Evolutionary conservation across 2,329 filamentous ascomycete species (phyloP).

Genomic region (Aspergillus sp.): DNA sequence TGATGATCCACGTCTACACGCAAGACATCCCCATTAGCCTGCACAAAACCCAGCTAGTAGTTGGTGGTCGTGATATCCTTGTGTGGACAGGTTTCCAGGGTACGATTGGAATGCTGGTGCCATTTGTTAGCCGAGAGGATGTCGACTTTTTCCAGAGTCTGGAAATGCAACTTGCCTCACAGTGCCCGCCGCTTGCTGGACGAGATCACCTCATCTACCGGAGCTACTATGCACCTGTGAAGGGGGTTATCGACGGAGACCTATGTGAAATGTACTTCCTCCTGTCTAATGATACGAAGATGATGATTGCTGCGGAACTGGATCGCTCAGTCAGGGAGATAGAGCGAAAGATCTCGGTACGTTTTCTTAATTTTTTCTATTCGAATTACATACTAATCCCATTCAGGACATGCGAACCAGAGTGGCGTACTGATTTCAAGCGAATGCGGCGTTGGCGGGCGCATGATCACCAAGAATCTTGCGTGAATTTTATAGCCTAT

Average conservation of each 20-base stretch:
- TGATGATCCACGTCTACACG: slow-evolving; percentile 85
- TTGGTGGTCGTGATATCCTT: slow-evolving; percentile 86
- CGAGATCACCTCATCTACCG: slow-evolving; percentile 95
- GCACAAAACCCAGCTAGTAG: slow-evolving; percentile 83
- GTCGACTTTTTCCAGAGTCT: slow-evolving; percentile 97
- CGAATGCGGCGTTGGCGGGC: slow-evolving; percentile 21
- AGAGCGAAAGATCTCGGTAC: slow-evolving; percentile 85
- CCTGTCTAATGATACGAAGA: slow-evolving; percentile 83
- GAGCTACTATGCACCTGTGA: slow-evolving; percentile 93
- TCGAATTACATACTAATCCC: slow-evolving; percentile 16
- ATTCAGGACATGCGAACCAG: slow-evolving; percentile 57
- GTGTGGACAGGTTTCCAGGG: slow-evolving; percentile 95
- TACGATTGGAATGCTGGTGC: slow-evolving; percentile 88
- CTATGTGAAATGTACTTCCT: slow-evolving; percentile 88
- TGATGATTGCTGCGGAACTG: slow-evolving; percentile 89
- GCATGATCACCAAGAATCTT: slow-evolving; percentile 24
- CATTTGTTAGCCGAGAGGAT: slow-evolving; percentile 87
- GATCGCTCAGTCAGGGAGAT: slow-evolving; percentile 90
- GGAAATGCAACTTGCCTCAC: slow-evolving; percentile 80
- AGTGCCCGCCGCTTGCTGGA: slow-evolving; percentile 85
- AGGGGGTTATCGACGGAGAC: slow-evolving; percentile 95
- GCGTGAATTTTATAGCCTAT: slow-evolving; percentile 4
- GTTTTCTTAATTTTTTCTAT: slow-evolving; percentile 20
- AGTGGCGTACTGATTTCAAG: slow-evolving; percentile 51
- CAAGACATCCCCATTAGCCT: slow-evolving; percentile 92